Evolutionary conservation across 257 asterid species (phyloP).

Genomic region (Solanum dulcamara): DNA sequence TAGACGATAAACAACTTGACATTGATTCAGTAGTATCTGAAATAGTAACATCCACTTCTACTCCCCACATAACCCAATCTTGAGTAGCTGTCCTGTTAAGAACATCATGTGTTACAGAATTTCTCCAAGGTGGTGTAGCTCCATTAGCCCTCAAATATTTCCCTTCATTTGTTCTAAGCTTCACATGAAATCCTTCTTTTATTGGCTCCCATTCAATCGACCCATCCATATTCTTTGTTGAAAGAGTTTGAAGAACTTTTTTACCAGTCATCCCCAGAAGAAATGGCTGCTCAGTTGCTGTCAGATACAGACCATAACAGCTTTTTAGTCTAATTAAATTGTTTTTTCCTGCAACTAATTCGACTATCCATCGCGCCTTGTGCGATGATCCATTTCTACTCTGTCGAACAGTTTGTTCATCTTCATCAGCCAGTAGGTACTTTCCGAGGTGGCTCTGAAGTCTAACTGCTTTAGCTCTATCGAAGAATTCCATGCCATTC

Average conservation of each 20-base stretch:
- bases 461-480: slow-evolving; percentile 19
- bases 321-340: slow-evolving; percentile 49
- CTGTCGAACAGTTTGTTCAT: slow-evolving; percentile 28
- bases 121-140: slow-evolving; percentile 72
- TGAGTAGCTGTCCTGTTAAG: slow-evolving; percentile 70
- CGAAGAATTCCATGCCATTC: slow-evolving; percentile 17
- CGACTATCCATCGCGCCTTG: slow-evolving; percentile 50
- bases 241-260: slow-evolving; percentile 41
- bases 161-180: slow-evolving; percentile 46
- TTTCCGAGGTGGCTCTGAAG: slow-evolving; percentile 25
- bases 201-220: slow-evolving; percentile 61
- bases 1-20: slow-evolving; percentile 10
- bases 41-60: slow-evolving; percentile 42
- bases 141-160: slow-evolving; percentile 76
- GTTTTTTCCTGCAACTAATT: slow-evolving; percentile 35
- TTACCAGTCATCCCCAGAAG: slow-evolving; percentile 74
- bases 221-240: slow-evolving; percentile 12
- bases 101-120: slow-evolving; percentile 67
- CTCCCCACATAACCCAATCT: slow-evolving; percentile 70
- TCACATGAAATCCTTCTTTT: slow-evolving; percentile 47
- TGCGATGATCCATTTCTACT: slow-evolving; percentile 20
- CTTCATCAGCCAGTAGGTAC: slow-evolving; percentile 25
- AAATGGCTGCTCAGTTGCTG: slow-evolving; percentile 46
- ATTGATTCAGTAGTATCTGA: slow-evolving; percentile 10
- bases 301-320: slow-evolving; percentile 59